Conservation (phyloP, 345 rosid species). For the Acer campestre region DNA sequence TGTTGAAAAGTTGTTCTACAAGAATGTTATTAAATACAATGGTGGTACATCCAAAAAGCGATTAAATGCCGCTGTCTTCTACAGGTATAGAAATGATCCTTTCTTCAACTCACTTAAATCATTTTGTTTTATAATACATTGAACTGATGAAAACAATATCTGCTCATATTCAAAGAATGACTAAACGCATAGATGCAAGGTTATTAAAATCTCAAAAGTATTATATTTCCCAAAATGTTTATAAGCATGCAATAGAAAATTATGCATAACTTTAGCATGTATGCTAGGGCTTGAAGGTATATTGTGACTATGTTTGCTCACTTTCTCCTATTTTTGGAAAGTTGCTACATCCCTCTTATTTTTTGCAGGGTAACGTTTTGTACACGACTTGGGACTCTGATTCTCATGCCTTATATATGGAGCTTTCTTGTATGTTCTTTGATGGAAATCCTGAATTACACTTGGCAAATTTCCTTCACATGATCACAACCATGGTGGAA, state of each 20-base stretch:
- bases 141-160: neutral
- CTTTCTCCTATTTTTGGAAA: neutral
- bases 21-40: constrained; percentile 55
- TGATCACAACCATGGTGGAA: constrained; percentile 75
- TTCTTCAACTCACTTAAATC: neutral
- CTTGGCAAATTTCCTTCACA: constrained; percentile 86
- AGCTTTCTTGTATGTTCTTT: constrained; percentile 72
- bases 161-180: neutral
- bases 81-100: constrained; percentile 50
- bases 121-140: constrained; percentile 9
- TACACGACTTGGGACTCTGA: constrained; percentile 58
- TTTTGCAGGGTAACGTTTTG: constrained; percentile 64
- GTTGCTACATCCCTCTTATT: constrained; percentile 3
- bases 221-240: neutral
- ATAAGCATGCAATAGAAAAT: neutral
- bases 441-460: constrained; percentile 67
- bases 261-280: neutral
- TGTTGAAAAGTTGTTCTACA: constrained; percentile 71
- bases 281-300: neutral
- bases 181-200: neutral
- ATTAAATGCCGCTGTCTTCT: constrained; percentile 65
- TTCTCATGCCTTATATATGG: constrained; percentile 74
- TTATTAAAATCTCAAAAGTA: neutral
- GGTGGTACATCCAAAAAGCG: constrained; percentile 50
- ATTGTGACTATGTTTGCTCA: neutral